Conservation (phyloP, 176 grass and related monocot species). For the Raddia distichophylla region DNA sequence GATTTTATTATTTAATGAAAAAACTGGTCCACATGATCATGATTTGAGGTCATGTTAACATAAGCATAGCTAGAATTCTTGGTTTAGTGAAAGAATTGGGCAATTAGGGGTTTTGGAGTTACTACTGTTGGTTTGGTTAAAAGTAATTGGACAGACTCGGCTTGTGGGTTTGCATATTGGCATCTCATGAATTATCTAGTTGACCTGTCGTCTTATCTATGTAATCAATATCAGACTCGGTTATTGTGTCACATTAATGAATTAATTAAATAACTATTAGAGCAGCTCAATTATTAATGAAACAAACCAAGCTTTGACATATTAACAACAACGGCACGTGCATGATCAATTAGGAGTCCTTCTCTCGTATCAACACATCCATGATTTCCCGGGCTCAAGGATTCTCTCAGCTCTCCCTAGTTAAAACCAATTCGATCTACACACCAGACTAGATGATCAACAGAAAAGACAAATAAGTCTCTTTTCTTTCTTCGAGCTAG, state of each 20-base stretch:
- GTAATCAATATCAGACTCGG: not conserved
- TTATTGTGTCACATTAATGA: not conserved
- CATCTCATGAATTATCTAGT: not conserved
- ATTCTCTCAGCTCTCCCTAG: not conserved
- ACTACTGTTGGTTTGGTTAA: not conserved
- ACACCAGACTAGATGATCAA: not conserved
- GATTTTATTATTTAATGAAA: no score
- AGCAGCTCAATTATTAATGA: not conserved
- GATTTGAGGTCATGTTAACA: not conserved
- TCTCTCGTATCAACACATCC: no score
- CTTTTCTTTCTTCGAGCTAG: not conserved
- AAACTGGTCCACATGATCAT: not conserved
- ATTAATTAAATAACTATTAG: not conserved
- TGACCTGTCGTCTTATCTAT: constrained; percentile 4
- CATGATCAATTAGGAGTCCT: not conserved
- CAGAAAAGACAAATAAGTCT: not conserved
- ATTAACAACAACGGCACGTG: not conserved
- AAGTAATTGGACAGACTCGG: not conserved
- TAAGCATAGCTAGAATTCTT: not conserved
- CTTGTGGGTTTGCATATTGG: not conserved
- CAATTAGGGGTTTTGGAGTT: not conserved
- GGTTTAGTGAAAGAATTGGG: not conserved
- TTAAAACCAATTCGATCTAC: not conserved
- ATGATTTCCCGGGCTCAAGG: constrained; percentile 11
- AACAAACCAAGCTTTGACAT: constrained; percentile 4